Evolutionary conservation across 2,329 filamentous ascomycete species (phyloP).

Genomic region (Cladosporium colombiae): DNA sequence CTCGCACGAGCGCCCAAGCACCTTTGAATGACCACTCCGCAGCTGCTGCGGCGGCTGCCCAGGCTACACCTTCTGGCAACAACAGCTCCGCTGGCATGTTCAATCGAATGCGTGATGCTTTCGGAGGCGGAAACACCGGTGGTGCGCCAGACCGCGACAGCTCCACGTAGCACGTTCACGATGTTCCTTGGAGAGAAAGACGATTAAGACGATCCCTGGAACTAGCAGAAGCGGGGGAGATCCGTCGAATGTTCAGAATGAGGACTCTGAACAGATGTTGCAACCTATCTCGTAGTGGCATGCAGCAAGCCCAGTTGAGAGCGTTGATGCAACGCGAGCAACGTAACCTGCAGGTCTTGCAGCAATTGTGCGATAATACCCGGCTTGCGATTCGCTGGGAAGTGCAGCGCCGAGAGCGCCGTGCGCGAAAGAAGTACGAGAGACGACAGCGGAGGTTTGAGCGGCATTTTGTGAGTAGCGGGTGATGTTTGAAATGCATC

Average conservation of each 20-base stretch:
- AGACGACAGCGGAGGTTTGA: constrained; percentile 1
- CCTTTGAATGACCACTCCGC: constrained; percentile 7
- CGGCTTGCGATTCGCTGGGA: background rate
- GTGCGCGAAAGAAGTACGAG: background rate
- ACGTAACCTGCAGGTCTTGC: background rate
- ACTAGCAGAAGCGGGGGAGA: background rate
- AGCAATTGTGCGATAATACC: background rate
- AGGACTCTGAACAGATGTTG: background rate
- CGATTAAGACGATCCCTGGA: background rate
- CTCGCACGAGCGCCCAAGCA: constrained; percentile 8
- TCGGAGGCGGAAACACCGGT: constrained; percentile 23
- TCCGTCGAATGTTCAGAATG: background rate
- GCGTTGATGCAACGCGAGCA: background rate
- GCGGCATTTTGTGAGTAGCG: background rate
- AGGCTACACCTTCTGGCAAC: background rate
- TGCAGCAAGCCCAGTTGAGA: background rate
- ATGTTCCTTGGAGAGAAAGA: background rate
- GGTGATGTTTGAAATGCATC: background rate
- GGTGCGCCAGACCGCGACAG: background rate
- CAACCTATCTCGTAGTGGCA: background rate
- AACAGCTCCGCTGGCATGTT: constrained; percentile 30
- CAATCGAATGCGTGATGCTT: constrained; percentile 38
- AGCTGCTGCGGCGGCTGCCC: background rate
- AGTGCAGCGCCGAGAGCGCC: background rate
- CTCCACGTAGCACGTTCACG: constrained; percentile 1